Conservation (phyloP, 345 rosid genomes). For the Dipteronia dyeriana region DNA sequence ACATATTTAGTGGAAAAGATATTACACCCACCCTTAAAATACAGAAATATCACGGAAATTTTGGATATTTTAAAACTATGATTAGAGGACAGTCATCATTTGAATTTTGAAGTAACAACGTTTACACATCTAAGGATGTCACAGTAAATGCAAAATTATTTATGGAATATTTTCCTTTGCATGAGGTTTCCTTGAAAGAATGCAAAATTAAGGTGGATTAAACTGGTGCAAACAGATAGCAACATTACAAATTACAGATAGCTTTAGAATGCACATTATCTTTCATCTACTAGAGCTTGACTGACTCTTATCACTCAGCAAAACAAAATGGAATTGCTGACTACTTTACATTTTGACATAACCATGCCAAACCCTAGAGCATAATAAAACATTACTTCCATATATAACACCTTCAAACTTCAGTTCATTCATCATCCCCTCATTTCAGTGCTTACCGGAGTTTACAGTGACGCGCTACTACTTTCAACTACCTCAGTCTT, state of each 20-base stretch:
- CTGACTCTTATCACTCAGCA: not conserved
- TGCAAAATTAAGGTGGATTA: not conserved
- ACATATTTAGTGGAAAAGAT: no score
- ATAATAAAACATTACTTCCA: not conserved
- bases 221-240: not conserved
- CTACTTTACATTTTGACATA: conserved; percentile 1
- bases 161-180: not conserved
- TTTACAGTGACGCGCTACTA: not conserved
- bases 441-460: conserved; percentile 14
- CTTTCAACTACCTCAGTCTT: conserved; percentile 62
- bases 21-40: no score
- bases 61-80: no score
- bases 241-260: not conserved
- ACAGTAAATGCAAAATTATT: not conserved
- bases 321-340: not conserved
- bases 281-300: not conserved
- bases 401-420: not conserved
- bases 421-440: not conserved
- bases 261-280: not conserved
- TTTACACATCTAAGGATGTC: not conserved
- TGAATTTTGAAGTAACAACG: no score
- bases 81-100: no score
- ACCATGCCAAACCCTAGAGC: not conserved
- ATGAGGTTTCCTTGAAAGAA: not conserved
- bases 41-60: no score